Evolutionary conservation across 1,284 basidiomycete genomes (phyloP), one percentile per base, ranked within the genome.

Genomic region (Pascua sp.): DNA sequence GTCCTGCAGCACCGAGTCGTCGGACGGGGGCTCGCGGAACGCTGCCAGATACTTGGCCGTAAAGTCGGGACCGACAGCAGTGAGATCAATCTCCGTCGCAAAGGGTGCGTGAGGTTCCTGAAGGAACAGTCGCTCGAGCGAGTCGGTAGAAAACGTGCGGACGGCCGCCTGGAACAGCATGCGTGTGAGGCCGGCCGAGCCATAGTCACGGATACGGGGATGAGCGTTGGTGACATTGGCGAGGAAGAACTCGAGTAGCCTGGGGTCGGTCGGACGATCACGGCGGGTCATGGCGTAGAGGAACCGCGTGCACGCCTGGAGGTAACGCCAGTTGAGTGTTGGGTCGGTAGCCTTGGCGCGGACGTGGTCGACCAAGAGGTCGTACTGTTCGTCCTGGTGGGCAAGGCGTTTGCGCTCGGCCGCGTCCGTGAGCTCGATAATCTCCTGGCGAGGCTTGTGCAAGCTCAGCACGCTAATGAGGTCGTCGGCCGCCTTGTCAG

Each of bases 261-360:
- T 81, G 8, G 86, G 77, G n/a, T 85, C 78, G 9, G 86, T 80
- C 0, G 86, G 81, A 48, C 80, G 77, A 71, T 97, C 92, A 66
- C 92, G 82, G 53, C 91, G 84, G 48, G 91, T 80, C 45, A 95
- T 80, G 18, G 83, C 81, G 37, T 82, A 81, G 38, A 97, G 76
- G 71, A 92, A 88, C 43, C 86, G 84, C 17, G 84, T 79, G 1
- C 90, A 87, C 60, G 87, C 87, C 77, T 91, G 85, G 1, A 86
- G 80, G 77, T 96, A 98, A 73, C 91, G 82, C 94, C 94, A 97
- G 85, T 97, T 75, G 12, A 88, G 55, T 1, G 47, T 48, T 0
- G 72, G 62, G 45, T 67, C 80, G 49, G 78, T 70, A 3, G 90
- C 88, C 66, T 92, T 79, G 53, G 82, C 82, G 24, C 94, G 79